Evolutionary conservation across 306 rosid species (phyloP).

Genomic region (Trifolium dubium): DNA sequence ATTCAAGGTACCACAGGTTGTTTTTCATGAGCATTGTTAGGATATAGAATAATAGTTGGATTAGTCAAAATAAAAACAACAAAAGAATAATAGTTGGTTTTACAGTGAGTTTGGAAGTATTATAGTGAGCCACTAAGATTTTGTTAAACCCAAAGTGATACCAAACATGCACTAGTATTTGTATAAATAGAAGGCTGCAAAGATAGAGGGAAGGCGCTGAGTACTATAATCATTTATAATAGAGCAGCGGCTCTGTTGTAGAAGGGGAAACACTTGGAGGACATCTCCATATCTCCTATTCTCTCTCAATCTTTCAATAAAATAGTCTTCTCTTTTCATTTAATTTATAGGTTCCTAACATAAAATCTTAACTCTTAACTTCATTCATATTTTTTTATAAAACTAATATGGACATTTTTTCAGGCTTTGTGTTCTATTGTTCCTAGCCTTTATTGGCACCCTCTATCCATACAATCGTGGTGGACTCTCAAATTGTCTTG

Average conservation of each 20-base stretch:
- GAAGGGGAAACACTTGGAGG: not conserved
- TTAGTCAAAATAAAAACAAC: no score
- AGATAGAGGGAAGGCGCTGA: not conserved
- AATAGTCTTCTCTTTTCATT: not conserved
- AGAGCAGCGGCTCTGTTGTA: not conserved
- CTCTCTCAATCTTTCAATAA: not conserved
- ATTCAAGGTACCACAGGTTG: not conserved
- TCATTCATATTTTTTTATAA: slow-evolving; percentile 25
- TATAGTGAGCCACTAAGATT: no score
- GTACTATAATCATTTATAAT: not conserved
- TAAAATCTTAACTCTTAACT: slow-evolving; percentile 5
- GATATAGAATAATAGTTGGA: no score
- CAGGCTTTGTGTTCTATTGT: slow-evolving; percentile 68
- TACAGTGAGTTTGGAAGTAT: no score
- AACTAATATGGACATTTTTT: slow-evolving; percentile 32
- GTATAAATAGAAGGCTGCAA: not conserved
- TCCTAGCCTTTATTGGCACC: slow-evolving; percentile 68
- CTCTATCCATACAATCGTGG: slow-evolving; percentile 87
- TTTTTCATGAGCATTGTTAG: no score
- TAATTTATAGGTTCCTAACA: not conserved
- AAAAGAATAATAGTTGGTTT: no score
- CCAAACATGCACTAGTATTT: no score
- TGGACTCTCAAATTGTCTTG: slow-evolving; percentile 63
- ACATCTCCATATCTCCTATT: not conserved
- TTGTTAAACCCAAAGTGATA: no score